phyloP scores from a whole-genome alignment of 768 basidiomycete species.

The Psilocybe cyanescens region DNA sequence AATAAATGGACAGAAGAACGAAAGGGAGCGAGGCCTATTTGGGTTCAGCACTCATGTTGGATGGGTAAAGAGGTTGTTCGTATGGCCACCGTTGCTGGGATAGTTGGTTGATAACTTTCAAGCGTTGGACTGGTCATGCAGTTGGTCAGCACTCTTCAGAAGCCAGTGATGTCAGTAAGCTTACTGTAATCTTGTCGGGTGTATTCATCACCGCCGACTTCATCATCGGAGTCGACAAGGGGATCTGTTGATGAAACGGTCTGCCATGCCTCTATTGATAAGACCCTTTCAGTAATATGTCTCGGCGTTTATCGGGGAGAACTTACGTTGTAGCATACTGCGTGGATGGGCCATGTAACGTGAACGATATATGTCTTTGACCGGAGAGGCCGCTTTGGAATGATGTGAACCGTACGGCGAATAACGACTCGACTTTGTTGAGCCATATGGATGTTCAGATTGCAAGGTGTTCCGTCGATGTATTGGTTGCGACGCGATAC shows the following conservation, averaged over 20 bases:
- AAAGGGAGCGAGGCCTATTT: constrained; percentile 2
- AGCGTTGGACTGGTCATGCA: constrained; percentile 52
- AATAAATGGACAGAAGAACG: constrained; percentile 5
- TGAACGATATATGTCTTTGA: constrained; percentile 16
- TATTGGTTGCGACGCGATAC: constrained; percentile 10
- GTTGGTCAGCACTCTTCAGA: constrained; percentile 1
- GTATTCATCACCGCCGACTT: constrained; percentile 63
- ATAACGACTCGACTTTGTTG: constrained; percentile 34
- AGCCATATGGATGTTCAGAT: constrained; percentile 15
- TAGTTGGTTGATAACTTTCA: constrained; percentile 62
- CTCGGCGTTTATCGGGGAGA: not conserved
- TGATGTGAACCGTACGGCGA: constrained; percentile 35
- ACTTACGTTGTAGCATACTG: constrained; percentile 71
- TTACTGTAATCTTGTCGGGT: constrained; percentile 68
- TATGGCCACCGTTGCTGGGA: constrained; percentile 34
- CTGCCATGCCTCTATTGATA: constrained; percentile 71
- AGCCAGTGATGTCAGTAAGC: constrained; percentile 18
- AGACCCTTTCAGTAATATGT: not conserved
- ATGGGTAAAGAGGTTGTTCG: constrained; percentile 16
- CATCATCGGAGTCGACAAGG: constrained; percentile 77
- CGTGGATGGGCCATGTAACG: constrained; percentile 33
- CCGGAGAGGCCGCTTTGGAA: constrained; percentile 17
- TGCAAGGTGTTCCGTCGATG: constrained; percentile 9
- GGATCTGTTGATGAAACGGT: constrained; percentile 68
- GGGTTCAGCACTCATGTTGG: constrained; percentile 21